Conservation (phyloP, 129 eudicot genomes). For the Ambrosia trifida region DNA sequence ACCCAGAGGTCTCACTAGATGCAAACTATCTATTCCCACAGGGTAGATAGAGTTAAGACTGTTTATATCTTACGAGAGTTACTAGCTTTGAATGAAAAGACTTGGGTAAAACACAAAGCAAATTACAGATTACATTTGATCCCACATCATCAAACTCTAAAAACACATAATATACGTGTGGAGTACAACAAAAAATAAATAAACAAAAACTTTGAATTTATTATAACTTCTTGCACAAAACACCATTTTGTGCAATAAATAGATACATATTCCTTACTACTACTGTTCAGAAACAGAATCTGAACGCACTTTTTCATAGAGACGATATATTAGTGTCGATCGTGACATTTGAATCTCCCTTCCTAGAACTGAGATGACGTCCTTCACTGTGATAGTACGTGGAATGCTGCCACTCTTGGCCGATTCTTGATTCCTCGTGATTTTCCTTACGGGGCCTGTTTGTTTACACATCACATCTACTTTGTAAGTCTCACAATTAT, state of each 20-base stretch:
- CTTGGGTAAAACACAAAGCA: not conserved
- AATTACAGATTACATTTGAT: not conserved
- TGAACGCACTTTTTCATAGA: conserved; percentile 48
- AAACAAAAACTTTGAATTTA: too few relatives aligned
- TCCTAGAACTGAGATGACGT: conserved; percentile 72
- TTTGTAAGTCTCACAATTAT: not conserved
- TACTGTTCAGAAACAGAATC: conserved; percentile 16
- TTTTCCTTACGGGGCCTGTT: conserved; percentile 43
- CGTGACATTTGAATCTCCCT: conserved; percentile 83
- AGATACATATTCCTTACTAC: not conserved
- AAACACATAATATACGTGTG: not conserved
- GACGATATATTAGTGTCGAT: conserved; percentile 47
- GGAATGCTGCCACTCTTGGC: conserved; percentile 36
- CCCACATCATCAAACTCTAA: not conserved
- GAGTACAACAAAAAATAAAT: not conserved
- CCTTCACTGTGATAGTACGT: conserved; percentile 60
- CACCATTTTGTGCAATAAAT: not conserved
- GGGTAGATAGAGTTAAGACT: too few relatives aligned
- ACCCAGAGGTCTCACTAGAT: too few relatives aligned
- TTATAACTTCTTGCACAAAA: not conserved
- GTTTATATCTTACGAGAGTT: too few relatives aligned
- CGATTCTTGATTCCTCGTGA: conserved; percentile 47
- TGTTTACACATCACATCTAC: not conserved
- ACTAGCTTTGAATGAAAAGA: not conserved
- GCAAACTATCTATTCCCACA: too few relatives aligned